Evolutionary conservation across 805 yeast genomes (phyloP).

Genomic region (Tetrapisispora nanseiensis): DNA sequence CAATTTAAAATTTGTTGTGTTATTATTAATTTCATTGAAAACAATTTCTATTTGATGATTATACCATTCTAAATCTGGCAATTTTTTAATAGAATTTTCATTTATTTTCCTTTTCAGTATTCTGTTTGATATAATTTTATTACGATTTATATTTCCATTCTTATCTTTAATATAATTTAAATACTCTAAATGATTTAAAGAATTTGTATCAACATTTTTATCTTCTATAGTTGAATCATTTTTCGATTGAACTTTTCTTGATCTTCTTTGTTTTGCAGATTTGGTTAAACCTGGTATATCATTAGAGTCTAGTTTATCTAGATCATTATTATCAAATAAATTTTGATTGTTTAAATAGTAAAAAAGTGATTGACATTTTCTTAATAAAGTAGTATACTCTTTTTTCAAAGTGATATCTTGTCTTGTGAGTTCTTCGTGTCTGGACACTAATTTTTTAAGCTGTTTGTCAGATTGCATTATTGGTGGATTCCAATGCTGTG

Average conservation of each 20-base stretch:
- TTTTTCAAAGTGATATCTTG: conserved; percentile 24
- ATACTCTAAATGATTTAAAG: background rate
- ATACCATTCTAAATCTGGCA: conserved; percentile 23
- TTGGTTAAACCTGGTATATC: background rate
- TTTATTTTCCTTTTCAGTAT: conserved; percentile 1
- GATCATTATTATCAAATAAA: background rate
- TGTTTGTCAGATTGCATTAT: conserved; percentile 7
- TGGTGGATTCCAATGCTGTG: background rate
- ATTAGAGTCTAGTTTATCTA: background rate
- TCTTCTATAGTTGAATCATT: background rate
- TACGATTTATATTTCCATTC: background rate
- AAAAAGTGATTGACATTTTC: conserved; percentile 23
- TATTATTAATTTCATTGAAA: conserved; percentile 1
- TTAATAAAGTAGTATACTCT: conserved; percentile 25
- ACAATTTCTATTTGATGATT: conserved; percentile 16
- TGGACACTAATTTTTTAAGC: conserved; percentile 10
- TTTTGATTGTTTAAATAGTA: conserved; percentile 10
- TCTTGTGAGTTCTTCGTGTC: conserved; percentile 25
- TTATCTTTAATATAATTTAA: background rate
- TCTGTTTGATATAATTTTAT: background rate
- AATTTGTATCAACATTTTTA: background rate
- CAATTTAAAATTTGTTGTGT: conserved; percentile 9
- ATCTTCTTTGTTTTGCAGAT: background rate
- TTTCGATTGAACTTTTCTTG: background rate
- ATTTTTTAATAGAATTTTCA: background rate